A percentile compares a stretch with the other conserved stretches of the same genome.
Evolutionary conservation across 805 yeast species (phyloP).

Genomic region (Alloascoidea africana): DNA sequence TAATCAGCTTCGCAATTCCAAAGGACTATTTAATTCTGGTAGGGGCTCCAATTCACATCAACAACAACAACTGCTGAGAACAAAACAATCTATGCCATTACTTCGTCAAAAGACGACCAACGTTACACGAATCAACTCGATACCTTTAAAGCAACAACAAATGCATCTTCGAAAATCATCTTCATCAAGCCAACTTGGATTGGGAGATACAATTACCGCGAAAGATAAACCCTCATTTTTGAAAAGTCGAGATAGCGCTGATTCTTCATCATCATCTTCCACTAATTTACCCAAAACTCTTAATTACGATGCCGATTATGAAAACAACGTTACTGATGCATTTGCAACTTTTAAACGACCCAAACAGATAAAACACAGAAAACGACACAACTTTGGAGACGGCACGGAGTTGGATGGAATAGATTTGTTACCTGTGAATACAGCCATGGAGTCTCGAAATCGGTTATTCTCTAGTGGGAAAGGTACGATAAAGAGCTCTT

Average conservation of each 20-base stretch:
- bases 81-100: background rate
- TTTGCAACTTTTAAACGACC: slow-evolving; percentile 1
- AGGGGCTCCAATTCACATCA: background rate
- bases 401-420: slow-evolving; percentile 15
- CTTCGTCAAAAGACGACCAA: background rate
- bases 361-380: slow-evolving; percentile 2
- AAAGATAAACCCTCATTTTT: slow-evolving; percentile 4
- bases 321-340: slow-evolving; percentile 2
- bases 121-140: background rate
- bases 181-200: background rate
- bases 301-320: slow-evolving; percentile 9
- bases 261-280: background rate
- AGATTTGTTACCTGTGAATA: slow-evolving; percentile 11
- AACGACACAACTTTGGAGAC: slow-evolving; percentile 8
- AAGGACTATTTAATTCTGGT: too few species aligned
- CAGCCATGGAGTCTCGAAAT: slow-evolving; percentile 6
- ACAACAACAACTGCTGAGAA: background rate
- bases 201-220: too few species aligned
- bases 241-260: background rate
- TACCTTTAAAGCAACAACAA: background rate
- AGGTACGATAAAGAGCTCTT: slow-evolving; percentile 5
- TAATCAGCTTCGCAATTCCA: too few species aligned
- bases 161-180: background rate
- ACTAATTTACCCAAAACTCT: slow-evolving; percentile 6
- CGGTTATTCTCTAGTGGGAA: slow-evolving; percentile 7